These are phyloP conservation scores for Cantharellus anzutake DNA, from an alignment of 768 basidiomycete species.

Conservation along the genomic window DNA sequence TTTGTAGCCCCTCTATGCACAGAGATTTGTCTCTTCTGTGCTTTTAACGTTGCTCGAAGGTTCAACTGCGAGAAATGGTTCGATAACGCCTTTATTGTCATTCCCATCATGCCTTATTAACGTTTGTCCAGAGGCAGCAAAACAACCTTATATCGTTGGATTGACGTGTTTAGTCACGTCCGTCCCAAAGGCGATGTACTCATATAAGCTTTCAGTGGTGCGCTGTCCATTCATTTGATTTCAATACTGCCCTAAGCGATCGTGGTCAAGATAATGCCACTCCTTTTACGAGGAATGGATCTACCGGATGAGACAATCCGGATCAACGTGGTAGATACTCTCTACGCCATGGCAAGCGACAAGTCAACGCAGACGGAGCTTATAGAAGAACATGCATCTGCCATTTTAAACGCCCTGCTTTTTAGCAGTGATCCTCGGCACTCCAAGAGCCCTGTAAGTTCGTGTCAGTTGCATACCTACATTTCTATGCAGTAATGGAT, in stretches of 20 bases:
- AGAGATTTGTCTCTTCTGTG: too few relatives aligned
- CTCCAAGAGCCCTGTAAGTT: slow-evolving; percentile 21
- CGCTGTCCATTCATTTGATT: neutral
- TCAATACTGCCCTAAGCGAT: slow-evolving; percentile 10
- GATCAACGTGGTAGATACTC: slow-evolving; percentile 59
- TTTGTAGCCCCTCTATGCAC: slow-evolving; percentile 20
- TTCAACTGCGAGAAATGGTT: too few relatives aligned
- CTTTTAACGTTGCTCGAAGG: too few relatives aligned
- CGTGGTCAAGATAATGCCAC: slow-evolving; percentile 53
- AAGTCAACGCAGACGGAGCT: slow-evolving; percentile 24
- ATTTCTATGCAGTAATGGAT: slow-evolving; percentile 10
- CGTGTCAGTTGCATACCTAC: slow-evolving; percentile 29
- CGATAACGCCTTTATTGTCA: too few relatives aligned
- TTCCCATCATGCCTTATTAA: too few relatives aligned
- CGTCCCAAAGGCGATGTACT: slow-evolving; percentile 57
- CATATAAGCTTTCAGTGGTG: slow-evolving; percentile 39
- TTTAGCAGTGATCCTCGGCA: slow-evolving; percentile 26
- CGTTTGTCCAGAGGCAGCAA: too few relatives aligned
- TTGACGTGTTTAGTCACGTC: slow-evolving; percentile 64
- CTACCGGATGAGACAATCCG: slow-evolving; percentile 57
- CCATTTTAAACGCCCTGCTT: slow-evolving; percentile 53
- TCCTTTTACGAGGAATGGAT: slow-evolving; percentile 70
- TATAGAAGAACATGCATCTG: slow-evolving; percentile 41
- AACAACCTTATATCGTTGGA: slow-evolving; percentile 51
- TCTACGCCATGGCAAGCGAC: slow-evolving; percentile 49